These are phyloP conservation scores for Penicillium manginii DNA, from an alignment of 495 filamentous ascomycete genomes.

Conservation along the genomic window DNA sequence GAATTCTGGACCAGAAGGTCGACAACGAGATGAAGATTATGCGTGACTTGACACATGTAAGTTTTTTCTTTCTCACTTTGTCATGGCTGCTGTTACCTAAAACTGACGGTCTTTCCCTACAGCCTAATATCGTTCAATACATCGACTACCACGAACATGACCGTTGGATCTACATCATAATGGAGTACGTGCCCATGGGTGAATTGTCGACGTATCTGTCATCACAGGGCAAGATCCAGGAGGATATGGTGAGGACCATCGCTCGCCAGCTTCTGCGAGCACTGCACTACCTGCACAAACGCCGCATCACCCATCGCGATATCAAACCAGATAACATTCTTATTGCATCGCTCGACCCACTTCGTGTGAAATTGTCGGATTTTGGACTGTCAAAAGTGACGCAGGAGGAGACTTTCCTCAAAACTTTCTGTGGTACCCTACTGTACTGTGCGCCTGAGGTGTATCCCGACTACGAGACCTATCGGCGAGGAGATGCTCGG, in stretches of 20 bases:
- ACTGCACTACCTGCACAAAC: conserved; percentile 82
- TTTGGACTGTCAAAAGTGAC: conserved; percentile 95
- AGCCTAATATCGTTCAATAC: conserved; percentile 91
- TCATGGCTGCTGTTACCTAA: not conserved
- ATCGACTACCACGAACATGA: conserved; percentile 81
- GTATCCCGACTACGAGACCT: conserved; percentile 76
- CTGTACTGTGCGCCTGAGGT: conserved; percentile 97
- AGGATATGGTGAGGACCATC: conserved; percentile 69
- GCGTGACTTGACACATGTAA: conserved; percentile 78
- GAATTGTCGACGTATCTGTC: conserved; percentile 78
- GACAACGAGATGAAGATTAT: conserved; percentile 97
- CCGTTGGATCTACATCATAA: conserved; percentile 85
- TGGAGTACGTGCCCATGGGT: conserved; percentile 88
- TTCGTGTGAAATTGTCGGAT: conserved; percentile 88
- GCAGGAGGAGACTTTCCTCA: conserved; percentile 85
- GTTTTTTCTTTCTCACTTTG: conserved; percentile 26
- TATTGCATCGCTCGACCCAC: conserved; percentile 69
- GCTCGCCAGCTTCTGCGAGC: conserved; percentile 78
- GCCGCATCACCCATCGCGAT: conserved; percentile 91
- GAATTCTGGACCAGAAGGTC: conserved; percentile 79
- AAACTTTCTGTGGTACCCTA: conserved; percentile 95
- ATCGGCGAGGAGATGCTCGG: conserved; percentile 43
- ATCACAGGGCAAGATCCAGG: conserved; percentile 61
- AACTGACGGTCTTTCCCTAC: conserved; percentile 4
- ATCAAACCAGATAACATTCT: conserved; percentile 98